Percentiles rank a stretch among this genome's conserved stretches.
Conservation (phyloP, 2,329 filamentous ascomycete genomes). For the Aspergillus sp. region DNA sequence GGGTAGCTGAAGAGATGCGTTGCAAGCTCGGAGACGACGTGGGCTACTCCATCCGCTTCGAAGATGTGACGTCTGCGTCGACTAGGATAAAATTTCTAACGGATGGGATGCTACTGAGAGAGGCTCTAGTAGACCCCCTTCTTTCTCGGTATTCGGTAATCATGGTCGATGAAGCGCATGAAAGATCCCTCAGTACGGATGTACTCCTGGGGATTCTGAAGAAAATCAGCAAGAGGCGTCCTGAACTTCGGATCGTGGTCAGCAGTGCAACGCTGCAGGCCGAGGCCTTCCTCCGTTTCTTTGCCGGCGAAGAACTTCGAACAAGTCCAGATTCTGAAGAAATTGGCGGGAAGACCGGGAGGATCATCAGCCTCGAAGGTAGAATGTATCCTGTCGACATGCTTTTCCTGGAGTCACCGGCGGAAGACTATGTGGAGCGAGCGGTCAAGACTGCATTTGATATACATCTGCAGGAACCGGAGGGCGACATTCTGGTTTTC, state of each 20-base stretch:
- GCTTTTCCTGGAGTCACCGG: conserved; percentile 66
- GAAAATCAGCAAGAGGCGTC: conserved; percentile 71
- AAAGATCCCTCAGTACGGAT: conserved; percentile 86
- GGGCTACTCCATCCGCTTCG: conserved; percentile 85
- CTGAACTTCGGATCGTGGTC: conserved; percentile 77
- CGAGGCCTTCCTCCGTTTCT: conserved; percentile 74
- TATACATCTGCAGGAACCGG: conserved; percentile 70
- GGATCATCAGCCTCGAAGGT: conserved; percentile 77
- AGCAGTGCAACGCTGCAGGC: conserved; percentile 92
- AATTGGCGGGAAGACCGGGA: conserved; percentile 39
- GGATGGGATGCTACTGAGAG: conserved; percentile 80
- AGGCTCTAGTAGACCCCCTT: conserved; percentile 86
- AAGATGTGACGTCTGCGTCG: conserved; percentile 76
- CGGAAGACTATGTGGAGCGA: conserved; percentile 78
- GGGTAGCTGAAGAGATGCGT: conserved; percentile 81
- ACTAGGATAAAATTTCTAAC: conserved; percentile 94
- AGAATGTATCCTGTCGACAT: conserved; percentile 82
- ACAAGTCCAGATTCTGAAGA: conserved; percentile 24
- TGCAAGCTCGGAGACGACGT: conserved; percentile 83
- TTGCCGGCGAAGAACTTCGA: conserved; percentile 42
- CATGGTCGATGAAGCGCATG: conserved; percentile 97
- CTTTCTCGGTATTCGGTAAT: conserved; percentile 87
- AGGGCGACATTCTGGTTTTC: conserved; percentile 85
- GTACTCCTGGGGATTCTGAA: conserved; percentile 82
- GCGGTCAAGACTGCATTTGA: conserved; percentile 76